Evolutionary conservation across 805 yeast species (phyloP), one percentile per base, ranked within the genome.

Genomic region (Scheffersomyces stipitis): DNA sequence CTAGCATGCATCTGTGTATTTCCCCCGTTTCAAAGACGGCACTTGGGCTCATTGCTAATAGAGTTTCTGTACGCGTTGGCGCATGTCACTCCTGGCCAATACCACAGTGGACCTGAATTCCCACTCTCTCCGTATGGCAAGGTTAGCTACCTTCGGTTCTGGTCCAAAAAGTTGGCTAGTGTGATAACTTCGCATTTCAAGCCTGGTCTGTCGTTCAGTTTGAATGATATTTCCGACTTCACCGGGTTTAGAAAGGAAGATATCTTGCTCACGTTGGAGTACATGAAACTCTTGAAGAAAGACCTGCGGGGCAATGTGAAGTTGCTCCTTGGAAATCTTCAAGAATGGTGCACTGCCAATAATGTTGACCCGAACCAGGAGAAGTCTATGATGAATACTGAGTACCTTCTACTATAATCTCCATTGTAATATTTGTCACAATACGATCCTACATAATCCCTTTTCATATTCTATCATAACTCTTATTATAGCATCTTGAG

Each of bases 1-100:
- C 66, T 93, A 26, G 96, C 97, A 0, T 93, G 98, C 54, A 85
- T 93, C 9, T 71, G 93, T 46, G 80, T 88, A 3, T 86, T 93
- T 43, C 99, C 99, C 1, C 96, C 96, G 3, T 93, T 80, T 56
- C 98, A 91, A 57, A 70, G 87, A 40, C 73, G 75, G 28, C 82
- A 79, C 5, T 58, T 90, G 17, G 99, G 98, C 0, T 79, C 87
- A 4, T 66, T 87, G 8, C 57, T 93, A 27, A 86, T 93, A 12
- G 87, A 87, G 42, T 86, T 88, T 47, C 86, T 95, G 26, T 93
- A 91, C 54, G 80, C 73, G 20, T 57, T 90, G 15, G 87, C 96
- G 0, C 66, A 44, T 28, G 40, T 48, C 12, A 63, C 77, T 27
- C 73, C 72, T 12, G 86, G 85, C 29, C 79, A 77, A 20, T 48